A percentile compares a stretch with the other conserved stretches of the same genome.
These are phyloP conservation scores for Fusarium abutilonis DNA, from an alignment of 2,329 filamentous ascomycete genomes.

Conservation along the genomic window DNA sequence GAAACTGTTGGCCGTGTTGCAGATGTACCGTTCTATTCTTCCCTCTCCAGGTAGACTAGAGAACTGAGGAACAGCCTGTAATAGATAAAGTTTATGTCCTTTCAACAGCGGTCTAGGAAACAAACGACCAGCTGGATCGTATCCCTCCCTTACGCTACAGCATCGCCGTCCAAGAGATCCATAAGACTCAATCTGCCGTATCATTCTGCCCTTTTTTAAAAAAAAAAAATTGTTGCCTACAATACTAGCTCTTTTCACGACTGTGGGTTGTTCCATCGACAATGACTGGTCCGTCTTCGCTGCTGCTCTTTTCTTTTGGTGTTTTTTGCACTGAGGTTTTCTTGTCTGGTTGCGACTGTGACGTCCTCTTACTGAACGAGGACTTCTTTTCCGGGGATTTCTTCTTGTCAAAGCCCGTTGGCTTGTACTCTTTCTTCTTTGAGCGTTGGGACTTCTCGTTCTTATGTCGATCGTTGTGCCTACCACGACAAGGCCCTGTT, in stretches of 20 bases:
- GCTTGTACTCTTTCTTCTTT: slow-evolving; percentile 32
- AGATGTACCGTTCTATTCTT: neutral
- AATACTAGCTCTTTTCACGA: slow-evolving; percentile 11
- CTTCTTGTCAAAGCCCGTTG: slow-evolving; percentile 22
- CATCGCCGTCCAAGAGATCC: neutral
- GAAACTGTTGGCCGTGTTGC: neutral
- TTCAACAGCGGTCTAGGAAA: neutral
- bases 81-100: neutral
- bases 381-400: slow-evolving; percentile 15
- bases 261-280: slow-evolving; percentile 36
- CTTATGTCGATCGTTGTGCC: neutral
- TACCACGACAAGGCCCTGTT: slow-evolving; percentile 20
- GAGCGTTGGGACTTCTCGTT: slow-evolving; percentile 19
- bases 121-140: neutral
- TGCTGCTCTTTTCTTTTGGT: slow-evolving; percentile 12
- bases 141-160: neutral
- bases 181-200: neutral
- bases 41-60: too few species aligned
- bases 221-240: neutral
- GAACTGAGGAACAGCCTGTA: too few species aligned
- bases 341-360: slow-evolving; percentile 19
- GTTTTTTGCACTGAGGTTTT: slow-evolving; percentile 20
- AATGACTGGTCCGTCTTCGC: slow-evolving; percentile 27
- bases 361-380: slow-evolving; percentile 23
- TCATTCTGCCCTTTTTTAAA: neutral